These are phyloP conservation scores for Fusarium lateritium DNA, from an alignment of 2,329 filamentous ascomycete genomes.

Conservation along the genomic window DNA sequence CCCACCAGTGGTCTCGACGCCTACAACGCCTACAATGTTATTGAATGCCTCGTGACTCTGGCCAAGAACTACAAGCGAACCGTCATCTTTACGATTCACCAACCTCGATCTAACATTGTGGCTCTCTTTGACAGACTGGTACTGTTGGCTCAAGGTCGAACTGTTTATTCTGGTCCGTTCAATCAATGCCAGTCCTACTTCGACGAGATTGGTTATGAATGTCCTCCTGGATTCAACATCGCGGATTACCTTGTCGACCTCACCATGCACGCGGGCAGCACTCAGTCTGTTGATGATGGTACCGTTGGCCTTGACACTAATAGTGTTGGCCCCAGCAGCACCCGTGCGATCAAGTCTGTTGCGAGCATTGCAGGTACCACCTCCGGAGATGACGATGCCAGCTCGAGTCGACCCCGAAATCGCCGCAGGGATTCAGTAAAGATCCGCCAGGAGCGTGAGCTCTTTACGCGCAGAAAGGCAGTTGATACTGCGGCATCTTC, in stretches of 20 bases:
- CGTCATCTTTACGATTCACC: conserved; percentile 98
- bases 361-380: conserved; percentile 85
- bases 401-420: conserved; percentile 72
- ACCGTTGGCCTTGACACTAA: conserved; percentile 68
- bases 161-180: conserved; percentile 95
- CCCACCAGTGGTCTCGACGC: conserved; percentile 96
- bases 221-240: conserved; percentile 98
- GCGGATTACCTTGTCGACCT: conserved; percentile 97
- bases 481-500: conserved; percentile 75
- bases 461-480: conserved; percentile 84
- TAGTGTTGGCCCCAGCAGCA: conserved; percentile 86
- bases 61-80: conserved; percentile 98
- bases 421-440: conserved; percentile 86
- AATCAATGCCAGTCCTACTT: conserved; percentile 92
- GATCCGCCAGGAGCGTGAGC: conserved; percentile 87
- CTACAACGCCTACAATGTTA: conserved; percentile 97
- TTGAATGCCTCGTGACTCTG: conserved; percentile 94
- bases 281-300: conserved; percentile 69
- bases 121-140: conserved; percentile 96
- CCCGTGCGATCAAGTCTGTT: conserved; percentile 90
- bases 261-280: conserved; percentile 91
- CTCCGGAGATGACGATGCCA: conserved; percentile 76
- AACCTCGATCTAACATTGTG: conserved; percentile 97
- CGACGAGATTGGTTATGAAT: conserved; percentile 90
- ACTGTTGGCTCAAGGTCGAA: conserved; percentile 87